These are phyloP conservation scores for Ganoderma multipileum DNA, from an alignment of 1,284 basidiomycete species.

Conservation along the genomic window DNA sequence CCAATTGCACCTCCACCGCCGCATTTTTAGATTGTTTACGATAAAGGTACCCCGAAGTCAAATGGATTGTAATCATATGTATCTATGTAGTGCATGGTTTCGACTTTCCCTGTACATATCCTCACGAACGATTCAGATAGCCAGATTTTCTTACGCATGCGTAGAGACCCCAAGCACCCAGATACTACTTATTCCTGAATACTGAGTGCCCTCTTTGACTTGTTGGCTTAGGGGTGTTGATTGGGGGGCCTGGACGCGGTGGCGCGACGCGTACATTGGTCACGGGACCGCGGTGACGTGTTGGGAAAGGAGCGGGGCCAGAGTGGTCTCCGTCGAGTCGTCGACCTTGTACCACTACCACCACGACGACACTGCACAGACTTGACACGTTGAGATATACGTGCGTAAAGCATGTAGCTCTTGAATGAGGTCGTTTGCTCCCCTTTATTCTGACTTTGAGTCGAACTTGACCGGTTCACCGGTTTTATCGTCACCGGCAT, in stretches of 20 bases:
- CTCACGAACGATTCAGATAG: slow-evolving; percentile 1
- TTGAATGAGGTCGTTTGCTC: no score
- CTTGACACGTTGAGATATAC: not conserved
- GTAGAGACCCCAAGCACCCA: not conserved
- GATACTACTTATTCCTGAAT: not conserved
- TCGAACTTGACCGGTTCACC: no score
- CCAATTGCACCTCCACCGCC: slow-evolving; percentile 3
- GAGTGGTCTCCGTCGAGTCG: not conserved
- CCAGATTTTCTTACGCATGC: not conserved
- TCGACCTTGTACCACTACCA: not conserved
- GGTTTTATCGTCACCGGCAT: no score
- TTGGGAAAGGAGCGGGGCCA: not conserved
- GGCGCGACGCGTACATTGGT: slow-evolving; percentile 10
- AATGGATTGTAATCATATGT: slow-evolving; percentile 24
- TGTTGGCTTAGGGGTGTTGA: no score
- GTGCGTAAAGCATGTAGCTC: not conserved
- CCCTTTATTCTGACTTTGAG: no score
- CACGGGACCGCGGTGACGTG: slow-evolving; percentile 11
- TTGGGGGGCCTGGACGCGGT: not conserved
- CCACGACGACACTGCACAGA: not conserved
- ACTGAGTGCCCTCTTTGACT: no score
- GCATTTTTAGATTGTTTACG: slow-evolving; percentile 19
- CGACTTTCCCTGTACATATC: not conserved
- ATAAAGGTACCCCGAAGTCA: slow-evolving; percentile 15
- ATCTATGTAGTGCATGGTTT: slow-evolving; percentile 8